A percentile compares a stretch with the other conserved stretches of the same genome.
These are phyloP conservation scores for Cystobasidium sp. DNA, from an alignment of 1,284 basidiomycete species.

Conservation along the genomic window DNA sequence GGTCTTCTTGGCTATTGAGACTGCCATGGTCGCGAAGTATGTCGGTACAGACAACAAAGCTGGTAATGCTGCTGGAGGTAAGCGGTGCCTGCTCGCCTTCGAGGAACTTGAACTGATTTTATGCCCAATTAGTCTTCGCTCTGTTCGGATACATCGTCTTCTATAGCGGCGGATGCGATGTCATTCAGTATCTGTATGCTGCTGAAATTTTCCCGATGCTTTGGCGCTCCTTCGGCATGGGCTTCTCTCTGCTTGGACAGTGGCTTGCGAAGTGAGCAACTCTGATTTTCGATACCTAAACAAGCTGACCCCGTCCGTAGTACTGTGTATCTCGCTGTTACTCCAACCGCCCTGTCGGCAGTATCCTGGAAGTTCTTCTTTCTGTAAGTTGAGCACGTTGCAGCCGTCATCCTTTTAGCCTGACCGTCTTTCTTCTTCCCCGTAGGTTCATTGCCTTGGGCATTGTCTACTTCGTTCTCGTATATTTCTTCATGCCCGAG, in stretches of 20 bases:
- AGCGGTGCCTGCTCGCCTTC: neutral
- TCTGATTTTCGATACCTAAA: neutral
- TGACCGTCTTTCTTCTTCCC: neutral
- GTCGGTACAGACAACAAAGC: constrained; percentile 24
- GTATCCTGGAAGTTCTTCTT: constrained; percentile 19
- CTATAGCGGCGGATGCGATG: constrained; percentile 4
- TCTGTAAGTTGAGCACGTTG: neutral
- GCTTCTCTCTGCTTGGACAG: constrained; percentile 4
- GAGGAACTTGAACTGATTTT: neutral
- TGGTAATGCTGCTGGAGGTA: constrained; percentile 12
- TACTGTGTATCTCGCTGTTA: constrained; percentile 4
- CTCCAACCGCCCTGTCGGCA: neutral
- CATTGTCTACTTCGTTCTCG: constrained; percentile 14
- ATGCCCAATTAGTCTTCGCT: neutral
- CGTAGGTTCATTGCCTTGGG: constrained; percentile 15
- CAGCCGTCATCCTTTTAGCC: neutral
- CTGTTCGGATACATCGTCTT: constrained; percentile 24
- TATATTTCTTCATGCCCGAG: constrained; percentile 25
- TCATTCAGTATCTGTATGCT: constrained; percentile 12
- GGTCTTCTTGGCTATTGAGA: constrained; percentile 20
- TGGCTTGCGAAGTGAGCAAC: constrained; percentile 1
- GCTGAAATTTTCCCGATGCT: constrained; percentile 9
- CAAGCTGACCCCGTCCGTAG: neutral
- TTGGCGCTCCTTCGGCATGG: constrained; percentile 10
- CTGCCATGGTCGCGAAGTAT: constrained; percentile 3